Evolutionary conservation across 2,329 filamentous ascomycete species (phyloP), one percentile per base, ranked within the genome.

Genomic region (Dactylonectria macrodidyma): DNA sequence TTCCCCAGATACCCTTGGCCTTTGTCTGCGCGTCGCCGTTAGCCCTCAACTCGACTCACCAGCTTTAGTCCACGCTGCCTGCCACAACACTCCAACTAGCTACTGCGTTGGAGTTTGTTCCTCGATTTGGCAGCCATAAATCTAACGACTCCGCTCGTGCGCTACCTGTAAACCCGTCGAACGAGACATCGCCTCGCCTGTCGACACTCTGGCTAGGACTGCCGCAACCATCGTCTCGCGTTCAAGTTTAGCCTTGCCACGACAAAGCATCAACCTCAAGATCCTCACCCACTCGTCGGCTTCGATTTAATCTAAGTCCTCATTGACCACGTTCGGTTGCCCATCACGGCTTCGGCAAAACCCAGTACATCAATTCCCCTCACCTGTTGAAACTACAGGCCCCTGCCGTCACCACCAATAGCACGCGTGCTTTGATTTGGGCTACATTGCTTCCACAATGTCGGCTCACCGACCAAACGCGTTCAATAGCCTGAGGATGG

Each of bases 391-490:
- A 70, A 73, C 65, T 66, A 65, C 59, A 63, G 68, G 69, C 71
- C 60, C 69, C 66, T 70, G 64, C 69, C 72, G 71, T 62, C 69
- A 73, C 64, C 48, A 69, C 62, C 73, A 74, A 67, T 78, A 74
- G 75, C 75, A 72, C 70, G 65, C 66, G 70, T 72, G 72, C 65
- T 55, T 73, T 73, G 73, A 72, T 74, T 73, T 71, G 72, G 71
- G 73, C 62, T 65, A 67, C 54, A 73, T 66, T 70, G 65, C 50
- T 60, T 70, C 70, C 72, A 80, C 72, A 65, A 97, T 97, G 95
- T 95, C 94, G 88, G 92, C 95, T 85, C 96, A 92, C 86, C 90
- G 95, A 87, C 93, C 95, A 83, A 93, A 94, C 88, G 92, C 94
- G 80, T 97, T 98, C 85, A 89, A 88, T 80, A 89, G 85, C 78